Base-by-base conservation (phyloP, 1,284 basidiomycete genomes). In the Salmacisia buchloeana region DNA sequence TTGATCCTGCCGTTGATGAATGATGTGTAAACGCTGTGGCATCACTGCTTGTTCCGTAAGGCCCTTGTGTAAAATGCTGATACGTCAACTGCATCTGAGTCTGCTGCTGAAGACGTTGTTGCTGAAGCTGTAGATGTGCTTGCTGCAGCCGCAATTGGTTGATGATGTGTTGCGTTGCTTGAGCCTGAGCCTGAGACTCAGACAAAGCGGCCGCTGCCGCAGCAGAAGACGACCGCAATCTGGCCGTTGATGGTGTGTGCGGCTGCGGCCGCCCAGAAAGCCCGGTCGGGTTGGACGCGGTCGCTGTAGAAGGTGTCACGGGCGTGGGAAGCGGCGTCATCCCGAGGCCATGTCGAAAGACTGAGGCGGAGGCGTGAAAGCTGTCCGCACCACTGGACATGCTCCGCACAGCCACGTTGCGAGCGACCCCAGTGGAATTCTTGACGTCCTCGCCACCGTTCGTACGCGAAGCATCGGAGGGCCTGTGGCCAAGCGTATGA, bases 131-230 rank as follows among this genome's bases (percentile, higher is more conserved):
- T 13, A 54, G 27, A 1, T 54, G 49, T 13, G 6, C 49, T 29
- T 54, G 49, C 49, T 54, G 49, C 29, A 33, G 49, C 27, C 49
- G 49, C 15, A 54, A 31, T n/a, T 54, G 49, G 29, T 33, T 33
- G 25, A 54, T 29, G 25, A 54, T 54, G 12, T 54, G 49, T 2
- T 33, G 49, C 9, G 49, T 54, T 31, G 49, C 27, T 18, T 33
- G 27, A 9, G 46, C 46, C 25, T 52, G 46, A n/a, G 21, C 21
- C 23, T 52, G 46, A 3, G 29, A n/a, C 25, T 52, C n/a, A n/a
- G n/a, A n/a, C n/a, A n/a, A n/a, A n/a, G 49, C 29, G 23, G 49
- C 49, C 10, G 49, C 49, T 31, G 27, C 27, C 4, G 49, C 49
- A 31, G 49, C 49, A 27, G 49, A 54, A 9, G 29, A 54, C n/a